Percentiles rank a stretch among this genome's conserved stretches.
phyloP scores from a whole-genome alignment of 768 basidiomycete genomes.

The Tylopilus vinaceipallidus region DNA sequence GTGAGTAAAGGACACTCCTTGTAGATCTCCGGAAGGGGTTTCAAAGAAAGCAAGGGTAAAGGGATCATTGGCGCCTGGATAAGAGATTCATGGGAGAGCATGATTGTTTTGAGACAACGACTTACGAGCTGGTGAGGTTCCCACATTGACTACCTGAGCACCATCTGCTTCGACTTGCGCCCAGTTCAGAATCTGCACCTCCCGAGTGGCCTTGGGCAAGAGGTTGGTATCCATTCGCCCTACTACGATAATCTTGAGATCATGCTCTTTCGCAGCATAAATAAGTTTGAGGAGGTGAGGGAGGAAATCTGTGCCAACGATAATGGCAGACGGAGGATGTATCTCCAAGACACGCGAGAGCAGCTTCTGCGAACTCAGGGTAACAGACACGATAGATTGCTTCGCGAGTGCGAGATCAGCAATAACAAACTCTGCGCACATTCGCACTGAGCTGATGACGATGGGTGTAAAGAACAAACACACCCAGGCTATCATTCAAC shows the following conservation, averaged over 20 bases:
- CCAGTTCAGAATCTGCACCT: constrained; percentile 62
- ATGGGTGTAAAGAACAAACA: constrained; percentile 11
- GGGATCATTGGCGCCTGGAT: constrained; percentile 46
- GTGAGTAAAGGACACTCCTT: constrained; percentile 71
- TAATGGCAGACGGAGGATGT: constrained; percentile 70
- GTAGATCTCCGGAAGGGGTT: constrained; percentile 49
- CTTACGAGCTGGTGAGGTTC: constrained; percentile 53
- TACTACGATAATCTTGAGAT: constrained; percentile 66
- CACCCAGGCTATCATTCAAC: constrained; percentile 78
- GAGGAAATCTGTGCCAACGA: constrained; percentile 66
- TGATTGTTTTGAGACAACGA: constrained; percentile 7
- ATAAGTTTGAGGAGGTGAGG: constrained; percentile 69
- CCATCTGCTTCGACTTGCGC: constrained; percentile 70
- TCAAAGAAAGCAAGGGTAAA: constrained; percentile 69
- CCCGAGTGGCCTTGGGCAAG: constrained; percentile 46
- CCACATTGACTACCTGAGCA: constrained; percentile 42
- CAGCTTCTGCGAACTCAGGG: constrained; percentile 55
- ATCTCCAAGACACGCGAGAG: constrained; percentile 63
- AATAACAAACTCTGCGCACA: constrained; percentile 65
- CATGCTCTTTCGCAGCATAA: constrained; percentile 54
- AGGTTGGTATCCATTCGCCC: constrained; percentile 54
- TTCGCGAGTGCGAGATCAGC: constrained; percentile 76
- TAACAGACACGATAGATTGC: constrained; percentile 66
- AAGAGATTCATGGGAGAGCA: background rate
- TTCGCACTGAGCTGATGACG: background rate